Conservation (phyloP, 139 green algal genomes). For the Haematococcus lacustris region DNA sequence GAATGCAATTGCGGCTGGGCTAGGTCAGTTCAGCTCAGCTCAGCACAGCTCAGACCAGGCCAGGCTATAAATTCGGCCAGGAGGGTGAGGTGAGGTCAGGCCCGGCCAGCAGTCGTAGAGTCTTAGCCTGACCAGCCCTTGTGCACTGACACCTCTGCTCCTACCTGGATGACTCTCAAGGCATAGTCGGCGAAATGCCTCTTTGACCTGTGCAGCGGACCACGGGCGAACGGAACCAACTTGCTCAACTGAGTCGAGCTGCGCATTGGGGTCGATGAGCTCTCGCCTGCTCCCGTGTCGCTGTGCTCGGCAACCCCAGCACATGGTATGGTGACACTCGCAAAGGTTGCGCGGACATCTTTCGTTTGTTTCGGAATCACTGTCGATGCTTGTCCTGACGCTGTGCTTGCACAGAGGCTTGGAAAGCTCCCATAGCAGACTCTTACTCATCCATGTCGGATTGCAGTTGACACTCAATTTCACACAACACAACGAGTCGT, state of each 20-base stretch:
- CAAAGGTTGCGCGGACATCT: background rate
- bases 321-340: background rate
- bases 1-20: too few species aligned
- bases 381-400: too few species aligned
- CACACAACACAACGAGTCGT: too few species aligned
- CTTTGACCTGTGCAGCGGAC: conserved; percentile 13
- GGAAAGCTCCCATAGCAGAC: background rate
- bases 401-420: background rate
- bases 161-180: conserved; percentile 17
- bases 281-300: conserved; percentile 1
- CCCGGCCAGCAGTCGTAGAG: too few species aligned
- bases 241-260: background rate
- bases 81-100: too few species aligned
- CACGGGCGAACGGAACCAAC: background rate
- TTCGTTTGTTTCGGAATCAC: background rate
- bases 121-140: background rate
- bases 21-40: too few species aligned
- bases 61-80: too few species aligned
- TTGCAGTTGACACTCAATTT: background rate
- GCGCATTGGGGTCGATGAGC: background rate
- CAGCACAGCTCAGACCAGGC: too few species aligned
- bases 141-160: background rate
- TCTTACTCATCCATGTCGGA: background rate
- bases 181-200: conserved; percentile 17
- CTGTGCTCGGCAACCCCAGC: background rate